Base-by-base conservation (phyloP, 2,329 filamentous ascomycete genomes). In the Penicillium sp. region DNA sequence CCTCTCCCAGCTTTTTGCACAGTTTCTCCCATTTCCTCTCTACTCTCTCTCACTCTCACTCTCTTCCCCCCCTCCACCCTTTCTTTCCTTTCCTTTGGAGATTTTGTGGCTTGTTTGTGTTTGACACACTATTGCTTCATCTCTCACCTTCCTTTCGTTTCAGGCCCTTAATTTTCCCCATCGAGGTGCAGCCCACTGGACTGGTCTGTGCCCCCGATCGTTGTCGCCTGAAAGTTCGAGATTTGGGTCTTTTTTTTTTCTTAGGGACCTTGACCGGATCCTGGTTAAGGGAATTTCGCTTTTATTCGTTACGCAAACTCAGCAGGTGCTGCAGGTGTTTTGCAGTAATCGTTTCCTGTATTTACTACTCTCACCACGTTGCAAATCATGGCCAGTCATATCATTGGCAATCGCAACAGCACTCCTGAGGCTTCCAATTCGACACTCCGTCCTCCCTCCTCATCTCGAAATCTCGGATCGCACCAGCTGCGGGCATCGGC, bases 401-500 rank as follows among this genome's bases (percentile, higher is more conserved):
- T 85, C 62, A 84, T 87, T 73, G 85, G 86, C 64, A 97, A 97
- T 78, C 89, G 94, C 68, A 97, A 97, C 78, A 97, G 92, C 82
- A 97, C 93, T 43, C 94, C 94, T 51, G 94, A 97, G 79, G 90
- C 89, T 50, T 88, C 87, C 66, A 91, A 87, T 68, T 86, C 89
- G 56, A 88, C 88, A 49, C 87, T 90, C 61, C 87, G 96, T 68
- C 89, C 93, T 58, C 90, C 92, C 45, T 90, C 92, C 45, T 89
- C 92, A 56, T 88, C 92, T 61, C 85, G 93, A 65, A 83, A 88
- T 42, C 81, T 95, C 56, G 83, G 88, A 57, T 88, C 88, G 52
- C 90, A 93, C 75, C 90, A 94, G 72, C 86, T 99, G 59, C 91
- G 94, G 67, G 91, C 92, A 44, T 99, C 94, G 48, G 93, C 94